Evolutionary conservation across 257 asterid species (phyloP).

Genomic region (Plectranthus barbatus): DNA sequence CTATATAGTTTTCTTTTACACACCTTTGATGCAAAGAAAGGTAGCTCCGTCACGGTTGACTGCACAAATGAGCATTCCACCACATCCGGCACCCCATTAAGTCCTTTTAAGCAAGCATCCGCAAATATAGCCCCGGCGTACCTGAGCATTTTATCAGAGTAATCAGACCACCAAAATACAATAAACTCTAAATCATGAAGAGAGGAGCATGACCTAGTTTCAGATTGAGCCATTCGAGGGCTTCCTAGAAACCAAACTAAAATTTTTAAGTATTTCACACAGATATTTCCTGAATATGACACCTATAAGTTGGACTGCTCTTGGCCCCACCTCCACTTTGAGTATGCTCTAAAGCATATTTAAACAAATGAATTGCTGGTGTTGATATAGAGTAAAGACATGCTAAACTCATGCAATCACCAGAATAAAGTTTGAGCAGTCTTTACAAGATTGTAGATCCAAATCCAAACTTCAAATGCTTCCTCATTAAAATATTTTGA

Average conservation of each 20-base stretch:
- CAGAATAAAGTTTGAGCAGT: too few species aligned
- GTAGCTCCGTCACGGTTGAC: conserved; percentile 60
- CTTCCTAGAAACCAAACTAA: background rate
- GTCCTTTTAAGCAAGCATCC: conserved; percentile 91
- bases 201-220: background rate
- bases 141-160: conserved; percentile 26
- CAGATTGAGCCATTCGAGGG: background rate
- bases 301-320: too few species aligned
- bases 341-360: too few species aligned
- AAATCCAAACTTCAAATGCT: background rate
- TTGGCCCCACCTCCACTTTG: too few species aligned
- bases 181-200: background rate
- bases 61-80: conserved; percentile 72
- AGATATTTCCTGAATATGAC: too few species aligned
- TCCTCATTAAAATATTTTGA: background rate
- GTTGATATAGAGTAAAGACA: too few species aligned
- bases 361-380: too few species aligned
- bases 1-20: background rate
- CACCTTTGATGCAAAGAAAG: conserved; percentile 83
- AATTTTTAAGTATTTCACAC: too few species aligned
- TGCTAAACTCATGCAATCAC: too few species aligned
- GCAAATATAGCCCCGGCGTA: conserved; percentile 91
- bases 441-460: background rate
- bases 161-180: conserved; percentile 11
- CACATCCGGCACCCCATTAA: conserved; percentile 80